Conservation (phyloP, 2,329 filamentous ascomycete genomes). For the Mariannaea elegans region DNA sequence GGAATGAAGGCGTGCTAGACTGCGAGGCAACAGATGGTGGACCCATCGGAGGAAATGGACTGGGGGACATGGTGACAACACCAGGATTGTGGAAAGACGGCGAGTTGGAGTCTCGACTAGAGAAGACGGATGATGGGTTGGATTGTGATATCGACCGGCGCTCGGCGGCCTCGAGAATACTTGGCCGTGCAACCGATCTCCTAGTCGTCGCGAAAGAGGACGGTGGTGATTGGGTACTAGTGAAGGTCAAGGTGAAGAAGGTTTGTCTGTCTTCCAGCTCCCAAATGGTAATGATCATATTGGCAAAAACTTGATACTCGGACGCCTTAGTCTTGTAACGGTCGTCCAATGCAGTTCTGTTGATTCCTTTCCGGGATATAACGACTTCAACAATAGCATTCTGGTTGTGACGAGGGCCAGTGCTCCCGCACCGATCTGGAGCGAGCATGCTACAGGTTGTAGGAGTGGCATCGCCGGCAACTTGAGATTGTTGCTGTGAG, state of each 20-base stretch:
- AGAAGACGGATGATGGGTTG: slow-evolving; percentile 57
- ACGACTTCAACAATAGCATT: slow-evolving; percentile 76
- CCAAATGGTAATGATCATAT: slow-evolving; percentile 82
- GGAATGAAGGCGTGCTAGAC: slow-evolving; percentile 68
- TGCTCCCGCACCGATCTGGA: slow-evolving; percentile 45
- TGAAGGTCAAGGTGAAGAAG: slow-evolving; percentile 81
- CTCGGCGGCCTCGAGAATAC: slow-evolving; percentile 56
- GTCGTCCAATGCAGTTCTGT: slow-evolving; percentile 49
- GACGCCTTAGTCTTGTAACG: slow-evolving; percentile 47
- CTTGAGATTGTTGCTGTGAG: slow-evolving; percentile 29
- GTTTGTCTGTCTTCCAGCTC: slow-evolving; percentile 70
- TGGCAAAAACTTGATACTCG: slow-evolving; percentile 64
- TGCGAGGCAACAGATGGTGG: slow-evolving; percentile 66
- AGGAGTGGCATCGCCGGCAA: slow-evolving; percentile 49
- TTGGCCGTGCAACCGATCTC: slow-evolving; percentile 51
- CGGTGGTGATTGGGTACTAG: slow-evolving; percentile 59
- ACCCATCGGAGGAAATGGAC: slow-evolving; percentile 72
- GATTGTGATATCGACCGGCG: slow-evolving; percentile 54
- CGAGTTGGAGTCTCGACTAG: slow-evolving; percentile 58
- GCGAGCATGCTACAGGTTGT: slow-evolving; percentile 39
- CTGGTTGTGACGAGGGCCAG: slow-evolving; percentile 49
- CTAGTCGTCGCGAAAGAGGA: slow-evolving; percentile 45
- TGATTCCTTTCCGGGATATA: slow-evolving; percentile 60
- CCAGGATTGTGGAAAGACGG: slow-evolving; percentile 61
- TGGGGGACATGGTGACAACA: slow-evolving; percentile 60